Base-by-base conservation (phyloP, 345 rosid genomes). In the Erucastrum elatum region DNA sequence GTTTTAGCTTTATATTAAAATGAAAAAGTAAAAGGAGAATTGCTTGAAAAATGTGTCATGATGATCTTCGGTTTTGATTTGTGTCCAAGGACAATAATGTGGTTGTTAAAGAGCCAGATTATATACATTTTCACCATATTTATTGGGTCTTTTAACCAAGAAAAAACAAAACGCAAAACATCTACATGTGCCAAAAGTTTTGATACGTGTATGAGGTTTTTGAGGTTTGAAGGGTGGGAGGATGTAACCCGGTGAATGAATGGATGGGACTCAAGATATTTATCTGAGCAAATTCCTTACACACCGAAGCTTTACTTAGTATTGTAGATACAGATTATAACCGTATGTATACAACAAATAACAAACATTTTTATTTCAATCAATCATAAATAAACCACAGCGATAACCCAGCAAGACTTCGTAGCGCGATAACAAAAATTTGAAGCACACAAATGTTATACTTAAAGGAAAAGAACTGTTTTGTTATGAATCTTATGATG, bases 81-180 rank as follows among this genome's bases (percentile, higher is more conserved):
- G 39, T 30, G 6, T 6, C 39, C 21, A 6, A 15, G 46, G 46
- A 64, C 16, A 64, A 64, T 34, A 62, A 62, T 30, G 66, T 33
- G 68, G 68, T 64, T 16, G 25, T 17, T 16, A 13, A 63, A 63
- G 66, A 31, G 46, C 46, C 46, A 34, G 27, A 25, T 16, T 5
- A 16, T 8, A 64, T 16, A 16, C 25, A 34, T 2, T 5, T 27
- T 12, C 65, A 61, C 16, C 35, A 12, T 29, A 62, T 59, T 25
- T 3, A 58, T n/a, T n/a, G n/a, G n/a, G n/a, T 61, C 37, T n/a
- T 63, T 29, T 31, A 31, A 12, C 69, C 4, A 16, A 5, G n/a
- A n/a, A n/a, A 63, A 35, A 65, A 64, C 49, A 34, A 65, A 62
- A 63, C 44, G n/a, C 49, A 25, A 41, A 12, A 66, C 70, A 66